These are phyloP conservation scores for Geotrichum carabidarum DNA, from an alignment of 1,139 yeast genomes.

Conservation along the genomic window DNA sequence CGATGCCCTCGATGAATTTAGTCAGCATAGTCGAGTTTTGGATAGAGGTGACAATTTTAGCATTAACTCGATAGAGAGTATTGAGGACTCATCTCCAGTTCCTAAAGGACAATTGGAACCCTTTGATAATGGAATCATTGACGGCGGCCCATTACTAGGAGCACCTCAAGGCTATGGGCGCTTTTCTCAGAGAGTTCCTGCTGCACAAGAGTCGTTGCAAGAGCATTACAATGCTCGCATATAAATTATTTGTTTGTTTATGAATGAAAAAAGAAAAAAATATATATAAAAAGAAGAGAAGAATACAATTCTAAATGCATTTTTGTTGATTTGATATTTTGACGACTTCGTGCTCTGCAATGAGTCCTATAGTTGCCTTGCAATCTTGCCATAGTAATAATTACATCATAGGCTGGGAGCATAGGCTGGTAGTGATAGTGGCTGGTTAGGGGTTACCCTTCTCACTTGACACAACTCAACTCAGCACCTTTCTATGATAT, in stretches of 20 bases:
- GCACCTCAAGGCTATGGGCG: background rate
- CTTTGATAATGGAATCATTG: conserved; percentile 17
- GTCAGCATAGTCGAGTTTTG: background rate
- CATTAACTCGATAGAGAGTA: background rate
- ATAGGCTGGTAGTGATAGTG: background rate
- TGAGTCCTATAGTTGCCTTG: too few species aligned
- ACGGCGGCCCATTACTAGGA: conserved; percentile 17
- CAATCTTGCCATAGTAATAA: background rate
- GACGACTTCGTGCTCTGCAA: too few species aligned
- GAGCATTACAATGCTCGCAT: background rate
- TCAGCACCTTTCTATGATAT: background rate
- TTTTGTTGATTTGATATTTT: background rate
- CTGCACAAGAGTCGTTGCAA: background rate
- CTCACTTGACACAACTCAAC: background rate
- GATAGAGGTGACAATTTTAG: background rate
- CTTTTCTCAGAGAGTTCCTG: background rate
- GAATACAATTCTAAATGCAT: background rate
- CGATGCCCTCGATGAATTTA: background rate
- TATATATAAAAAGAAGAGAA: background rate
- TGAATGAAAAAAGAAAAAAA: background rate
- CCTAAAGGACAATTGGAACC: conserved; percentile 9
- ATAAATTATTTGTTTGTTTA: background rate
- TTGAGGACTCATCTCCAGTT: background rate
- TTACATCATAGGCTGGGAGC: background rate
- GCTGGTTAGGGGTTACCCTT: conserved; percentile 6